Evolutionary conservation across 164 flowering plant species (phyloP), one percentile per base, ranked within the genome.

Genomic region (Kingdonia uniflora): DNA sequence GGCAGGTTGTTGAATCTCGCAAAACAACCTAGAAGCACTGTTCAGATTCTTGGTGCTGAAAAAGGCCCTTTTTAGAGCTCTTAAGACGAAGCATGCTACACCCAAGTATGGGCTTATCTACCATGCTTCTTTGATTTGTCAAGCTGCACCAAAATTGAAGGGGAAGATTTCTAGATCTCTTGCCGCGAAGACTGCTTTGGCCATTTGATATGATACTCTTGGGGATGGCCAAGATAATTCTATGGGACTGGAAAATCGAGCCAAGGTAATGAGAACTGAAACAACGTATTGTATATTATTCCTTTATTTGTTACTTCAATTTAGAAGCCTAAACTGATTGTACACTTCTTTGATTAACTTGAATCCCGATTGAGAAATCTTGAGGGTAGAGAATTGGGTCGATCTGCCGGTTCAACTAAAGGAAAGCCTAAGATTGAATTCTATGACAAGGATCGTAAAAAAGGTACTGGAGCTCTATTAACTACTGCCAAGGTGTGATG

Each of bases 21-120:
- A n/a, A 89, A 89, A 68, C 94, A 89, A 76, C 95, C 90, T 51
- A 90, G 95, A 11, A 89, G 95, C 64, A 89, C 95, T 5, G 80
- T 89, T 48, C 95, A 89, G 73, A 86, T 86, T 68, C 91, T 89
- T 58, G 97, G 95, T 20, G 97, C 97, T 23, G 97, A 89, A 58
- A n/a, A 86, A 89, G 74, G 97, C 97, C 19, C 86, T 89, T 23
- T 89, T 89, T 59, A 84, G 98, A 65, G 98, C 96, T 50, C 64
- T 92, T 59, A 92, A 92, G 71, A 81, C 98, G 44, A 87, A 85
- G 66, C 95, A 85, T 57, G 76, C 95, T 2, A 92, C 96, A 14
- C 98, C 98, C 14, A 92, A 92, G 41, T 92, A 92, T 63, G 98
- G 98, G 24, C 88, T 92, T 42, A 80, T 92, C 40, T 92, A 77